Evolutionary conservation across 345 rosid genomes (phyloP).

Genomic region (Gossypium herbaceum): DNA sequence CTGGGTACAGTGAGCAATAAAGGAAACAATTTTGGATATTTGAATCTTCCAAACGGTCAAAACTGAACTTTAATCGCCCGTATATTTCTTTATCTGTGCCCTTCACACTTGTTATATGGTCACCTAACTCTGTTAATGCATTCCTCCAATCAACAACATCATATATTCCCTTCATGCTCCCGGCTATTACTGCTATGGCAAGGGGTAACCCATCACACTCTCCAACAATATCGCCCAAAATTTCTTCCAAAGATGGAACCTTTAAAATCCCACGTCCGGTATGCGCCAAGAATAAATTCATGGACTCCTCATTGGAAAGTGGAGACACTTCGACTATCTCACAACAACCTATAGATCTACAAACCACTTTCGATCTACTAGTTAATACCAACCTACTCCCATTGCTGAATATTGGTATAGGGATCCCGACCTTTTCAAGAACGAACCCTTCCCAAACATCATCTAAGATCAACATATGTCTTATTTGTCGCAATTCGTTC

Average conservation of each 20-base stretch:
- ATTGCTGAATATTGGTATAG: background rate
- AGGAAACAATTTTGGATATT: conserved; percentile 19
- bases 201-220: conserved; percentile 27
- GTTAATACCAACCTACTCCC: conserved; percentile 16
- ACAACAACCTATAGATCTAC: background rate
- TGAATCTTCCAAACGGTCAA: conserved; percentile 11
- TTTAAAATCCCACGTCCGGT: background rate
- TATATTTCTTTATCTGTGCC: background rate
- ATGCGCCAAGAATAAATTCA: background rate
- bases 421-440: conserved; percentile 6
- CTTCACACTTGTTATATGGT: background rate
- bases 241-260: background rate
- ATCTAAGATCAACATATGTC: conserved; percentile 8
- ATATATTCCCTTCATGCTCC: conserved; percentile 19
- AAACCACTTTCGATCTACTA: background rate
- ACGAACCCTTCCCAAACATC: conserved; percentile 2
- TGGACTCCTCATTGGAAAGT: conserved; percentile 1
- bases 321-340: background rate
- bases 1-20: conserved; percentile 19
- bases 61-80: conserved; percentile 16
- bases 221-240: background rate
- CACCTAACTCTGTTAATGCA: conserved; percentile 8
- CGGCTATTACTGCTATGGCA: conserved; percentile 4
- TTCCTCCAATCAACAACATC: conserved; percentile 19
- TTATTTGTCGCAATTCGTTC: background rate